Evolutionary conservation across 352 stramenopile species (phyloP).

Genomic region (Pythium folliculosum): DNA sequence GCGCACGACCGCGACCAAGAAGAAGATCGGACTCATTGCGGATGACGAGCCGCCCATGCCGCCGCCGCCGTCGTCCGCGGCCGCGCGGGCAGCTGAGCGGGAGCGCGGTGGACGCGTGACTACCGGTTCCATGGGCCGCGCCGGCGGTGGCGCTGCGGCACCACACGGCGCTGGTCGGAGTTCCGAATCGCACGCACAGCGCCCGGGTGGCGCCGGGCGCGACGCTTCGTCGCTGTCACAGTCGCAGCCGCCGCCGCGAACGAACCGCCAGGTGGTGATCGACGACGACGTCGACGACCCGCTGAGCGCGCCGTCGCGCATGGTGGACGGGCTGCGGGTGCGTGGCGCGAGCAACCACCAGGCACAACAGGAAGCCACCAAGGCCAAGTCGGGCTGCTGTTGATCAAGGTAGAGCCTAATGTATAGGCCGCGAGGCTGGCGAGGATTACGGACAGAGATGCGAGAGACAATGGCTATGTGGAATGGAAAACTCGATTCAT

Average conservation of each 20-base stretch:
- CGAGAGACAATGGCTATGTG: neutral
- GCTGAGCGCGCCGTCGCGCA: constrained; percentile 25
- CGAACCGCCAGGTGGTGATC: constrained; percentile 21
- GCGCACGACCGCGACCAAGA: constrained; percentile 68
- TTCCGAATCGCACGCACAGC: constrained; percentile 24
- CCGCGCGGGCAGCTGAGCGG: neutral
- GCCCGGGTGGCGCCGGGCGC: neutral
- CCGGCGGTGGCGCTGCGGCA: neutral
- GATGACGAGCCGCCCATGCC: constrained; percentile 65
- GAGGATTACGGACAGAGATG: neutral
- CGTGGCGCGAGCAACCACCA: constrained; percentile 30
- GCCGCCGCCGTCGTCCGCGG: constrained; percentile 23
- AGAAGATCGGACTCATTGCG: constrained; percentile 79
- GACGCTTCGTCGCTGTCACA: constrained; percentile 6
- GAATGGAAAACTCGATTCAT: constrained; percentile 9
- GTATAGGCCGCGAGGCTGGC: neutral
- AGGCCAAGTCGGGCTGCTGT: constrained; percentile 35
- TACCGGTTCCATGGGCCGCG: constrained; percentile 10
- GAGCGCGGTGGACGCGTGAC: constrained; percentile 9
- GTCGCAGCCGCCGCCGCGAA: constrained; percentile 6
- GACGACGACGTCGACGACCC: constrained; percentile 27
- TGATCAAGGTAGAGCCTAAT: constrained; percentile 7
- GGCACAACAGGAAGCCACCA: constrained; percentile 29
- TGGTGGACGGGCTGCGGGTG: constrained; percentile 28
- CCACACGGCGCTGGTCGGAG: constrained; percentile 2